Base-by-base conservation (phyloP, 140 eudicot species). In the Anethum foeniculum region DNA sequence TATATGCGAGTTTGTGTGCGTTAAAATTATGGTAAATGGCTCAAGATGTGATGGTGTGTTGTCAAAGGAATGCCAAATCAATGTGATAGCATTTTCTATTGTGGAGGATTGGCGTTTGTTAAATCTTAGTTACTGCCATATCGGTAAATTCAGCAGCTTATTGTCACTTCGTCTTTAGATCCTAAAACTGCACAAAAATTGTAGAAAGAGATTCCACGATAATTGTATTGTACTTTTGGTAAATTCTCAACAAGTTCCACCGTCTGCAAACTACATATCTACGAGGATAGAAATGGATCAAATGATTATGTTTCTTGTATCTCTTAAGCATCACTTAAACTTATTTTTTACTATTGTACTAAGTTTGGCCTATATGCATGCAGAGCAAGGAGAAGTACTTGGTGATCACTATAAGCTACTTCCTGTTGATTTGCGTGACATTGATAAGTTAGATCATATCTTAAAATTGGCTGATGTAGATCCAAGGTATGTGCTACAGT, bases 371-470 rank as follows among this genome's bases (percentile, higher is more conserved):
- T 86, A 81, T 58, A 49, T 62, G 82, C 84, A 30, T 87, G 85
- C 96, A 96, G 97, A 96, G 80, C 86, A 85, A 80, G 99, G 99
- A 76, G 97, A 92, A 90, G 89, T 96, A 69, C 84, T 87, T 68
- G 84, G 93, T 75, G 92, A 92, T 91, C 83, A 87, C 83, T 96
- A 96, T 91, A 96, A 96, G 80, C 88, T 96, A 81, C 97, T 96
- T 58, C 97, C 98, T 12, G 81, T 96, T 77, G 99, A 96, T 86
- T 78, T 96, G 84, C 95, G 99, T 65, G 96, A 96, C 80, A 80
- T 96, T 69, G 89, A 85, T 78, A 88, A 85, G 79, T 86, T 96
- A 79, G 91, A 93, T 81, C 96, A 96, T 30, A 85, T 93, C 38
- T 83, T 93, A 80, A 76, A 82, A 62, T 47, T 81, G 85, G 90